These are phyloP conservation scores for Carex parvula DNA, from an alignment of 176 grass and related monocot species.

Conservation along the genomic window DNA sequence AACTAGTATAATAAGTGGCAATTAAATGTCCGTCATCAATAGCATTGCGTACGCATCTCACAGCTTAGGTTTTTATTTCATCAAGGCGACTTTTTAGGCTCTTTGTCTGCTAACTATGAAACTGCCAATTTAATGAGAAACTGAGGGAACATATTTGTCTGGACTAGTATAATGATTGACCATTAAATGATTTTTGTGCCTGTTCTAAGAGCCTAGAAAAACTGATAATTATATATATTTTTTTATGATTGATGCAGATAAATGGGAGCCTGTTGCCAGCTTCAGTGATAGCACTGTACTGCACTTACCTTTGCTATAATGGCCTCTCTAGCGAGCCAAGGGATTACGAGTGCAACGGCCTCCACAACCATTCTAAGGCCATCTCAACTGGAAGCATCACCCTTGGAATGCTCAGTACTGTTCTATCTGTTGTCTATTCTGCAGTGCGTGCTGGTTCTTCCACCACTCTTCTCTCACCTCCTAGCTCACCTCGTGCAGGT, in stretches of 20 bases:
- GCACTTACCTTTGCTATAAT: slow-evolving; percentile 83
- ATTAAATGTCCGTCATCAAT: background rate
- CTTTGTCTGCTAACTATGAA: background rate
- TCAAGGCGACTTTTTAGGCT: background rate
- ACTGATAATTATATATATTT: background rate
- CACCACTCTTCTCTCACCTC: slow-evolving; percentile 60
- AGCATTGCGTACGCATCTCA: background rate
- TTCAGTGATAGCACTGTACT: slow-evolving; percentile 81
- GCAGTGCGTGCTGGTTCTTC: slow-evolving; percentile 97
- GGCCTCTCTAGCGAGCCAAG: slow-evolving; percentile 96
- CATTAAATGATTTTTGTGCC: background rate
- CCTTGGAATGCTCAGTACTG: slow-evolving; percentile 73
- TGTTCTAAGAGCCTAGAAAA: background rate
- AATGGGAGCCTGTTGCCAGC: slow-evolving; percentile 95
- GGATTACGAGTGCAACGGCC: slow-evolving; percentile 91
- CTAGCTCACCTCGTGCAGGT: slow-evolving; percentile 83
- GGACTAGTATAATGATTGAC: background rate
- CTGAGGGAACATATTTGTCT: background rate
- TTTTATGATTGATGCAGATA: slow-evolving; percentile 42
- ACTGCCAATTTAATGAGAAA: background rate
- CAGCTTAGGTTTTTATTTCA: background rate
- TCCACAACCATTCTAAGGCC: slow-evolving; percentile 93
- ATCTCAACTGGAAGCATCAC: slow-evolving; percentile 90
- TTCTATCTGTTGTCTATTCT: slow-evolving; percentile 99
- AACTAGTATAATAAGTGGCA: background rate